A percentile compares a stretch with the other conserved stretches of the same genome.
Evolutionary conservation across 441 rosid genomes (phyloP).

Genomic region (Populus hybrid): DNA sequence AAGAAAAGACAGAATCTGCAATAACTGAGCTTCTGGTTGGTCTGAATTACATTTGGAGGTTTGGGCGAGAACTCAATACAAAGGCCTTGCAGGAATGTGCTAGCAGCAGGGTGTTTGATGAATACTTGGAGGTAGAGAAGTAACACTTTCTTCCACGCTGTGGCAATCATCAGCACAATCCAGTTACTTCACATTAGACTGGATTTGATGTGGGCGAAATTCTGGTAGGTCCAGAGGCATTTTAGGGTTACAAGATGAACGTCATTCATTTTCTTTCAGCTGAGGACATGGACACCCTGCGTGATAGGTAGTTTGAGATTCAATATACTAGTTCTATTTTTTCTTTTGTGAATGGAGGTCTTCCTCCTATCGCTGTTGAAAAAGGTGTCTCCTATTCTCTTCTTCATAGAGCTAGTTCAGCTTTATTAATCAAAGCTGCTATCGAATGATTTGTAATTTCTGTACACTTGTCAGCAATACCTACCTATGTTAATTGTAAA

Average conservation of each 20-base stretch:
- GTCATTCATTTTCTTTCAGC: constrained; percentile 1
- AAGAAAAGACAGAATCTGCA: constrained; percentile 84
- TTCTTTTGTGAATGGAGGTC: constrained; percentile 20
- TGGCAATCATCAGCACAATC: neutral
- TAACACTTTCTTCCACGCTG: constrained; percentile 13
- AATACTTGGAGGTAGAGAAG: constrained; percentile 52
- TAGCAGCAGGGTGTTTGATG: constrained; percentile 55
- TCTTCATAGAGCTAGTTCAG: constrained; percentile 14
- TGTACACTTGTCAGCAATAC: constrained; percentile 28
- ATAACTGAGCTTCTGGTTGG: constrained; percentile 96
- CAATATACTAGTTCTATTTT: neutral
- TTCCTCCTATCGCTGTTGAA: constrained; percentile 16
- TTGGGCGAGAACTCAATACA: constrained; percentile 69
- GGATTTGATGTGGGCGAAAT: constrained; percentile 3
- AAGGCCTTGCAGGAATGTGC: constrained; percentile 73
- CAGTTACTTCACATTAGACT: neutral
- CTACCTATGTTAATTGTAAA: constrained; percentile 30
- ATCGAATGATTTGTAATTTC: constrained; percentile 25
- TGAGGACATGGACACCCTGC: constrained; percentile 6
- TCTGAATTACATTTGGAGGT: constrained; percentile 85
- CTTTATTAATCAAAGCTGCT: constrained; percentile 18
- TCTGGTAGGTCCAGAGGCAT: constrained; percentile 7
- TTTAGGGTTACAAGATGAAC: neutral
- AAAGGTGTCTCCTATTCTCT: constrained; percentile 9
- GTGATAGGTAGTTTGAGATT: constrained; percentile 19